These are phyloP conservation scores for Saturnispora sanitii DNA, from an alignment of 805 yeast species.

Conservation along the genomic window DNA sequence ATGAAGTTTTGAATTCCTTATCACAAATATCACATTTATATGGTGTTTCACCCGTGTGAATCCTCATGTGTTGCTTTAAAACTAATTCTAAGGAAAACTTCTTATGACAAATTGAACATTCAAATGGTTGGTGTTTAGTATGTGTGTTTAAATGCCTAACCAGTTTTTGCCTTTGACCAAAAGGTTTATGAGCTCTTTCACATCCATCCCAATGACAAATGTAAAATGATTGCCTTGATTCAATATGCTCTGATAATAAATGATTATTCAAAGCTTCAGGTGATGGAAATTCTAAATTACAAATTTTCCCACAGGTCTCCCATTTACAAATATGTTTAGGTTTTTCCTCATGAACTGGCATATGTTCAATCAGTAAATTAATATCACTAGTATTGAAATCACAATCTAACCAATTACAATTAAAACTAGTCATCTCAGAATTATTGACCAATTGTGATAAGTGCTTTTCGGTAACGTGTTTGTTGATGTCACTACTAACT, in stretches of 20 bases:
- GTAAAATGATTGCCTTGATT: slow-evolving; percentile 61
- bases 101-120: slow-evolving; percentile 60
- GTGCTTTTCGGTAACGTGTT: slow-evolving; percentile 45
- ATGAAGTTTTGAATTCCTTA: slow-evolving; percentile 71
- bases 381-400: slow-evolving; percentile 44
- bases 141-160: slow-evolving; percentile 83
- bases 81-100: slow-evolving; percentile 69
- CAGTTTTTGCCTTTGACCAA: slow-evolving; percentile 77
- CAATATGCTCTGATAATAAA: slow-evolving; percentile 56
- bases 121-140: slow-evolving; percentile 72
- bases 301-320: slow-evolving; percentile 29
- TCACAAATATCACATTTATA: slow-evolving; percentile 63
- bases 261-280: slow-evolving; percentile 65
- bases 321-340: slow-evolving; percentile 29
- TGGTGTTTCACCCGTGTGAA: slow-evolving; percentile 88
- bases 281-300: slow-evolving; percentile 40
- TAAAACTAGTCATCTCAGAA: neutral
- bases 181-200: slow-evolving; percentile 48
- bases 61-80: slow-evolving; percentile 71
- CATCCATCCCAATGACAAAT: slow-evolving; percentile 76
- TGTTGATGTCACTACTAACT: slow-evolving; percentile 32
- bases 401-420: slow-evolving; percentile 76
- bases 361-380: slow-evolving; percentile 48
- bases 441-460: slow-evolving; percentile 20
- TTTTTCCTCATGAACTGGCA: slow-evolving; percentile 28